Evolutionary conservation across 2,329 filamentous ascomycete genomes (phyloP).

Genomic region (Ascochyta fabae): DNA sequence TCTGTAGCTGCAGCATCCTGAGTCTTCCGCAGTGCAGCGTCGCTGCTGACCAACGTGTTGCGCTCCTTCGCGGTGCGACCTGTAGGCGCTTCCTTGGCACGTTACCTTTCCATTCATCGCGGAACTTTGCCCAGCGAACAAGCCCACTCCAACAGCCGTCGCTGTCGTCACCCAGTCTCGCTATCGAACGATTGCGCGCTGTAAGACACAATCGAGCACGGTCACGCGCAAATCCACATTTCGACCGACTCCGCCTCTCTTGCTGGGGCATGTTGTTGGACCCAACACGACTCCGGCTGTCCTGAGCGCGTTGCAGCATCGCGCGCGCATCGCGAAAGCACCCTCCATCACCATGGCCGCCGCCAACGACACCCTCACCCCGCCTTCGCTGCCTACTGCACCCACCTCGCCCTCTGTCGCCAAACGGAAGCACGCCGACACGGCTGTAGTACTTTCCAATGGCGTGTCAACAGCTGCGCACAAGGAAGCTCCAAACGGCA

Average conservation of each 20-base stretch:
- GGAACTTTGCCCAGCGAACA: conserved; percentile 35
- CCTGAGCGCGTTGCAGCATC: conserved; percentile 46
- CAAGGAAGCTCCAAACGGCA: conserved; percentile 20
- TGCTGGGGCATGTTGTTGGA: conserved; percentile 9
- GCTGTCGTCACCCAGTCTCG: conserved; percentile 20
- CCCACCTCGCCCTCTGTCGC: conserved; percentile 39
- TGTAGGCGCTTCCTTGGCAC: conserved; percentile 31
- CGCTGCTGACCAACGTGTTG: background rate
- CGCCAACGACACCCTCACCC: conserved; percentile 47
- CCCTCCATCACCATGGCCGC: conserved; percentile 42
- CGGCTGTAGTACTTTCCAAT: conserved; percentile 35
- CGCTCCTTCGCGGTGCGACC: conserved; percentile 11
- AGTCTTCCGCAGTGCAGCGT: background rate
- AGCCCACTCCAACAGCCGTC: conserved; percentile 25
- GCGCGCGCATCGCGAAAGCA: conserved; percentile 41
- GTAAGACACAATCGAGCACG: background rate
- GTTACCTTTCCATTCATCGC: conserved; percentile 28
- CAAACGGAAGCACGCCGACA: conserved; percentile 56
- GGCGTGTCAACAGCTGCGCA: conserved; percentile 36
- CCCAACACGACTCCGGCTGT: conserved; percentile 29
- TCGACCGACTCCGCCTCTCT: conserved; percentile 1
- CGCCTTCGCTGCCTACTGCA: conserved; percentile 37
- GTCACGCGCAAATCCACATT: background rate
- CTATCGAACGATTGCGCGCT: conserved; percentile 23
- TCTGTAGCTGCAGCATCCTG: background rate